Evolutionary conservation across 2,329 filamentous ascomycete species (phyloP), one percentile per base, ranked within the genome.

Genomic region (Rhytidhysteron rufulum): DNA sequence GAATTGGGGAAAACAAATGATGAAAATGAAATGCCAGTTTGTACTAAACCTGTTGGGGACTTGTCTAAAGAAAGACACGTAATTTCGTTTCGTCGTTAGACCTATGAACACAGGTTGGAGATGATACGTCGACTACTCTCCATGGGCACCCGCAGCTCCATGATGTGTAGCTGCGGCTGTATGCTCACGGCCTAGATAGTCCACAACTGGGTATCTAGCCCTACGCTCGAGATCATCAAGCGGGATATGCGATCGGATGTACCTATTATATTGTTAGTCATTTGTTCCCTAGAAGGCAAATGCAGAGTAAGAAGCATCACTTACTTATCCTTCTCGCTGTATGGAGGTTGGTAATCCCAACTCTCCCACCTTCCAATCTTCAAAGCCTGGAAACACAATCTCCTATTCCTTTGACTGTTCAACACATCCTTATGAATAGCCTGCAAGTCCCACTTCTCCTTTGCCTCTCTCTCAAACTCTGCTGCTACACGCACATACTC

Each of bases 301-400:
- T 4, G 29, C 27, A 29, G 20, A n/a, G n/a, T n/a, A n/a, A n/a
- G n/a, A n/a, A n/a, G n/a, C n/a, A n/a, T n/a, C n/a, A 68, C 75
- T 66, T 69, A 82, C 74, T 84, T 85, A 50, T 79, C 73, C 34
- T 75, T 71, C 19, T 83, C 85, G 55, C 87, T 79, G 50, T 86
- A 81, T 3, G 75, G 68, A 0, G 88, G 88, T 68, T 90, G 79
- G 67, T 85, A 86, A 66, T 96, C 90, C 90, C 90, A 96, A 60
- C 82, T 79, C 29, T 86, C 85, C 37, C 87, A 88, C 25, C 73
- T 73, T 40, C 89, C 90, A 63, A 83, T 69, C 60, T 81, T 86
- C 48, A 96, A 73, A 0, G 90, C 87, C 30, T 78, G 79, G 83
- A 88, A 94, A 19, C 88, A 85, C 7, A 95, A 68, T 37, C 84